Percentiles rank a stretch among this genome's conserved stretches.
Conservation (phyloP, 495 filamentous ascomycete species). For the Penicillium parvum region DNA sequence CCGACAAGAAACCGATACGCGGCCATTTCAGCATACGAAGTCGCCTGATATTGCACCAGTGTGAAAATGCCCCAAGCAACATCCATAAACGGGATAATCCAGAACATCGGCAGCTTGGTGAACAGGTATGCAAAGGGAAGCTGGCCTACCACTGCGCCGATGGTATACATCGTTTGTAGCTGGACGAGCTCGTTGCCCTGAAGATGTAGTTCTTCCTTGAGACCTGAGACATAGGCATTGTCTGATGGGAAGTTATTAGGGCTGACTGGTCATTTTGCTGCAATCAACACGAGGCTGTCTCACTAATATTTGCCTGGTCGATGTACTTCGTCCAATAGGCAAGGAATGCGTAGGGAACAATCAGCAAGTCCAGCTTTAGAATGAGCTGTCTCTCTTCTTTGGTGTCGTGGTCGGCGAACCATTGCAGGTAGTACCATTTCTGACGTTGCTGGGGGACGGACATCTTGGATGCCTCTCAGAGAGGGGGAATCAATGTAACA, state of each 20-base stretch:
- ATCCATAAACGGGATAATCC: slow-evolving; percentile 41
- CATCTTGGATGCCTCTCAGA: slow-evolving; percentile 5
- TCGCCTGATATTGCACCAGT: slow-evolving; percentile 39
- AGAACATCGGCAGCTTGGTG: slow-evolving; percentile 44
- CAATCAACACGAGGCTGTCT: not conserved
- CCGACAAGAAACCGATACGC: slow-evolving; percentile 80
- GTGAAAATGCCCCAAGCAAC: slow-evolving; percentile 47
- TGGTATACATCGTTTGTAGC: slow-evolving; percentile 45
- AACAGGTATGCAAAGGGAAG: slow-evolving; percentile 49
- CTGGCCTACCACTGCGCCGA: slow-evolving; percentile 49
- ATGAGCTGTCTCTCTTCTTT: slow-evolving; percentile 39
- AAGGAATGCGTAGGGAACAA: slow-evolving; percentile 38
- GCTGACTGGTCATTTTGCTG: not conserved
- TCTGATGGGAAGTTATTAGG: slow-evolving; percentile 10
- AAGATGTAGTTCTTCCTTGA: slow-evolving; percentile 28
- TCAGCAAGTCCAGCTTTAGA: slow-evolving; percentile 41
- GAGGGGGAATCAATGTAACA: not conserved
- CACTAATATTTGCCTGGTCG: slow-evolving; percentile 38
- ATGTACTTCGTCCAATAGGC: slow-evolving; percentile 48
- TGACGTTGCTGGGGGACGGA: slow-evolving; percentile 16
- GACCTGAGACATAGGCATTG: slow-evolving; percentile 28
- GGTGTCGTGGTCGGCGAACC: slow-evolving; percentile 41
- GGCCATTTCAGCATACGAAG: slow-evolving; percentile 28
- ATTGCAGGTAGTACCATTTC: slow-evolving; percentile 39
- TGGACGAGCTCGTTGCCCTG: slow-evolving; percentile 46